A percentile compares a stretch with the other conserved stretches of the same genome.
Evolutionary conservation across 2,329 filamentous ascomycete species (phyloP).

Genomic region (Endocalyx cinctus): DNA sequence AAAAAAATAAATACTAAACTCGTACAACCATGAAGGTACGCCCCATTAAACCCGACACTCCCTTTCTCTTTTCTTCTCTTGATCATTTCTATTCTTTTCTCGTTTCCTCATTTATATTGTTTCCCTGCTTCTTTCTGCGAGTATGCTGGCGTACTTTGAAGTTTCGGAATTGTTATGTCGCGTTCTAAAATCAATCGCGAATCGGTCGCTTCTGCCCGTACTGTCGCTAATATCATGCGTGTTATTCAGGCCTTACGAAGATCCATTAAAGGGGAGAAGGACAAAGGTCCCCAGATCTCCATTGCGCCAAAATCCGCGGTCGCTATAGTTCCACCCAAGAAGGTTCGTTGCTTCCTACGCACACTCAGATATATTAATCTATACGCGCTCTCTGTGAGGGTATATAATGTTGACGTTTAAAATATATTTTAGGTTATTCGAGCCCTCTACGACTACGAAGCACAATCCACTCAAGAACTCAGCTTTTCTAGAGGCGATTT

Average conservation of each 20-base stretch:
- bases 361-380: too few relatives aligned
- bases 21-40: slow-evolving; percentile 32
- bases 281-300: slow-evolving; percentile 66
- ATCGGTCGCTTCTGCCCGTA: slow-evolving; percentile 15
- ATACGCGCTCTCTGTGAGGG: too few relatives aligned
- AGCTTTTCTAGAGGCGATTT: slow-evolving; percentile 95
- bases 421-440: slow-evolving; percentile 76
- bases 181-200: slow-evolving; percentile 17
- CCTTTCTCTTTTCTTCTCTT: slow-evolving; percentile 11
- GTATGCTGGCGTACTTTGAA: slow-evolving; percentile 11
- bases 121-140: slow-evolving; percentile 4
- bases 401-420: too few relatives aligned
- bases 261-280: slow-evolving; percentile 88
- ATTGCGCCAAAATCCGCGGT: slow-evolving; percentile 81
- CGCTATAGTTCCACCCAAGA: slow-evolving; percentile 88
- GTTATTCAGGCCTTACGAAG: slow-evolving; percentile 68
- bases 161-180: slow-evolving; percentile 19
- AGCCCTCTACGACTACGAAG: slow-evolving; percentile 89
- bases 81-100: slow-evolving; percentile 7
- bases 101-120: too few relatives aligned
- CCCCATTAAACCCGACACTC: slow-evolving; percentile 22
- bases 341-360: slow-evolving; percentile 55
- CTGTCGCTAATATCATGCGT: slow-evolving; percentile 34
- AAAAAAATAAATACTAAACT: too few relatives aligned
- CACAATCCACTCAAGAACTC: slow-evolving; percentile 71